Evolutionary conservation across 2,329 filamentous ascomycete species (phyloP).

Genomic region (Chaetomiaceae sp.): DNA sequence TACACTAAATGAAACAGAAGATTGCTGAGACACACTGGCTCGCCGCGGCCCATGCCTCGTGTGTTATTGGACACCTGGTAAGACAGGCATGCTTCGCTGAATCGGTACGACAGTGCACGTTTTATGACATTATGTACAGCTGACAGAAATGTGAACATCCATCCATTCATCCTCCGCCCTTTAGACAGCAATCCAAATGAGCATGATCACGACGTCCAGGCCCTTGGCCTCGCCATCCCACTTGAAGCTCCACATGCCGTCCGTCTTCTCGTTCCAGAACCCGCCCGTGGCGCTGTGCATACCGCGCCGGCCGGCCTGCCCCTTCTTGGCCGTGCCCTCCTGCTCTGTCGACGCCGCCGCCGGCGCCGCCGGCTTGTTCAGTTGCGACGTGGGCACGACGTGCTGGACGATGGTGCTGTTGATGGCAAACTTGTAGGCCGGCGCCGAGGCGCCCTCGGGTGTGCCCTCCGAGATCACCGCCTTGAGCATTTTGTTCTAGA

Average conservation of each 20-base stretch:
- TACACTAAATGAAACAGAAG: too few relatives aligned
- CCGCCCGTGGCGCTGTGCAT: conserved; percentile 84
- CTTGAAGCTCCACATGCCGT: conserved; percentile 87
- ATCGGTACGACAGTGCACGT: conserved; percentile 1
- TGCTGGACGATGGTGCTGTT: conserved; percentile 99
- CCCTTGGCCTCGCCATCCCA: conserved; percentile 65
- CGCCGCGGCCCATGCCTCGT: too few relatives aligned
- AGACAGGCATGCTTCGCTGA: background rate
- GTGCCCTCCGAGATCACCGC: conserved; percentile 70
- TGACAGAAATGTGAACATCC: background rate
- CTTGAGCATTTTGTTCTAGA: conserved; percentile 57
- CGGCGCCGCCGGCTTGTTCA: conserved; percentile 54
- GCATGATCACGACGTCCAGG: conserved; percentile 63
- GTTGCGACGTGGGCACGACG: conserved; percentile 60
- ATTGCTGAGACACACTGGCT: background rate
- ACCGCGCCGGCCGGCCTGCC: conserved; percentile 76
- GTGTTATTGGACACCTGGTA: too few relatives aligned
- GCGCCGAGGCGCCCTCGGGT: conserved; percentile 48
- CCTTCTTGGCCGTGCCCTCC: conserved; percentile 56
- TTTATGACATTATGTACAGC: background rate
- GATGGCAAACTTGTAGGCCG: conserved; percentile 85
- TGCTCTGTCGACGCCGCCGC: conserved; percentile 42
- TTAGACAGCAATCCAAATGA: conserved; percentile 72
- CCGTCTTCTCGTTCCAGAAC: conserved; percentile 86
- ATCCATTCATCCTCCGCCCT: background rate